Percentiles rank a stretch among this genome's conserved stretches.
Conservation (phyloP, 148 eudicot species). For the Fagopyrum esculentum region DNA sequence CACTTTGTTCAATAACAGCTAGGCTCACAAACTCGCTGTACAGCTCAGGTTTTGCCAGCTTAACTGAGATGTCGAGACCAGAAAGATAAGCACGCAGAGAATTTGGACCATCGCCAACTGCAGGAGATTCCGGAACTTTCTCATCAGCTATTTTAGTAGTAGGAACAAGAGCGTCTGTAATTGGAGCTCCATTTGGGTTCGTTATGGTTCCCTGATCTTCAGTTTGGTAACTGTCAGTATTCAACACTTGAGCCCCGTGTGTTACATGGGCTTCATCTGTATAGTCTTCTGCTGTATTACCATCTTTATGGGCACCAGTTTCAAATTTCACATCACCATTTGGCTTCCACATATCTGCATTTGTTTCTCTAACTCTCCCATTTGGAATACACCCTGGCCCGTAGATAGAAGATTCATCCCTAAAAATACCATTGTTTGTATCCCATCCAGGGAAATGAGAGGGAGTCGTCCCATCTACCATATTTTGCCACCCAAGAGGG, state of each 20-base stretch:
- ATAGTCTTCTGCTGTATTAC: constrained; percentile 21
- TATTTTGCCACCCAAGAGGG: constrained; percentile 70
- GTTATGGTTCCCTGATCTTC: constrained; percentile 31
- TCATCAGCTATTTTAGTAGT: constrained; percentile 29
- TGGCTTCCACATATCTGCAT: constrained; percentile 57
- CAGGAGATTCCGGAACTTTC: constrained; percentile 31
- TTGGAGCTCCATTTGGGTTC: constrained; percentile 29
- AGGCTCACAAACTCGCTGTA: constrained; percentile 50
- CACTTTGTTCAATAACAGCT: constrained; percentile 34
- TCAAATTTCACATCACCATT: constrained; percentile 42
- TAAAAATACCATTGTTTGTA: constrained; percentile 47
- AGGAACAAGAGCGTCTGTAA: constrained; percentile 25
- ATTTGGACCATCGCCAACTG: constrained; percentile 31
- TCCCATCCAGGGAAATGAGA: constrained; percentile 72
- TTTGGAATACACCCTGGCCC: constrained; percentile 30
- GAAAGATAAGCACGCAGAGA: constrained; percentile 52
- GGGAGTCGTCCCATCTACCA: constrained; percentile 43
- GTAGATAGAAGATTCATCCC: constrained; percentile 60
- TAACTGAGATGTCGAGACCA: constrained; percentile 66
- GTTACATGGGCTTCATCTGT: constrained; percentile 44
- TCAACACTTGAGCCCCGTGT: constrained; percentile 32
- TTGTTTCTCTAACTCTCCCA: constrained; percentile 48
- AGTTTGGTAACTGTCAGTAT: constrained; percentile 28
- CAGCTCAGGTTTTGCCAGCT: constrained; percentile 63
- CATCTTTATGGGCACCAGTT: constrained; percentile 43